Conservation (phyloP, 2,329 filamentous ascomycete species). For the Lasiodiplodia gonubiensis region DNA sequence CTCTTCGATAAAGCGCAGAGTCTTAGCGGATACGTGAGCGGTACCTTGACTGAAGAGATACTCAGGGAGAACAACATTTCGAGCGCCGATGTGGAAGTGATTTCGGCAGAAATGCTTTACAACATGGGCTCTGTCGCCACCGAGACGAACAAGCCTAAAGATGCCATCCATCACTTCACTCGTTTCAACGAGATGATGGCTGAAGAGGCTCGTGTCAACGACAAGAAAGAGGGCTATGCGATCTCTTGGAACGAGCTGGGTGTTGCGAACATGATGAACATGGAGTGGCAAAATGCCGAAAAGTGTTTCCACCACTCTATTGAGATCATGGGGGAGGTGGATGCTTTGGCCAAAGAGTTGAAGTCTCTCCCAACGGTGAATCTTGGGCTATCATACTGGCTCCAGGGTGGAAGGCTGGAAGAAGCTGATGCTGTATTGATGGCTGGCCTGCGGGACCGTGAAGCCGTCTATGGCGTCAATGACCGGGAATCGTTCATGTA, state of each 20-base stretch:
- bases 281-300: conserved; percentile 30
- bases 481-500: conserved; percentile 33
- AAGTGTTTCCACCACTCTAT: conserved; percentile 31
- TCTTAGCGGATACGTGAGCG: not conserved
- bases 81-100: conserved; percentile 22
- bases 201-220: not conserved
- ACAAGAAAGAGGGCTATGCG: conserved; percentile 30
- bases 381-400: conserved; percentile 34
- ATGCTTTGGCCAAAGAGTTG: conserved; percentile 28
- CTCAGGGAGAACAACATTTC: not conserved
- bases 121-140: conserved; percentile 32
- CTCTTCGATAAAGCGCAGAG: conserved; percentile 30
- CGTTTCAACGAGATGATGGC: conserved; percentile 32
- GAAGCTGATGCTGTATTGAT: conserved; percentile 29
- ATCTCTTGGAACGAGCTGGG: conserved; percentile 34
- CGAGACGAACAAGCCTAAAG: conserved; percentile 32
- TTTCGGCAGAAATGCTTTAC: conserved; percentile 32
- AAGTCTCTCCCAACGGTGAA: conserved; percentile 33
- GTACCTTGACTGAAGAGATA: not conserved
- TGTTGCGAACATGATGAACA: conserved; percentile 33
- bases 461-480: conserved; percentile 29
- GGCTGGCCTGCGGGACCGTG: conserved; percentile 27
- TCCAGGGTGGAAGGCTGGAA: conserved; percentile 28
- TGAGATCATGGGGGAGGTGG: conserved; percentile 27
- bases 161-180: conserved; percentile 29